These are phyloP conservation scores for Aspergillus avenaceus DNA, from an alignment of 495 filamentous ascomycete genomes.

Conservation along the genomic window DNA sequence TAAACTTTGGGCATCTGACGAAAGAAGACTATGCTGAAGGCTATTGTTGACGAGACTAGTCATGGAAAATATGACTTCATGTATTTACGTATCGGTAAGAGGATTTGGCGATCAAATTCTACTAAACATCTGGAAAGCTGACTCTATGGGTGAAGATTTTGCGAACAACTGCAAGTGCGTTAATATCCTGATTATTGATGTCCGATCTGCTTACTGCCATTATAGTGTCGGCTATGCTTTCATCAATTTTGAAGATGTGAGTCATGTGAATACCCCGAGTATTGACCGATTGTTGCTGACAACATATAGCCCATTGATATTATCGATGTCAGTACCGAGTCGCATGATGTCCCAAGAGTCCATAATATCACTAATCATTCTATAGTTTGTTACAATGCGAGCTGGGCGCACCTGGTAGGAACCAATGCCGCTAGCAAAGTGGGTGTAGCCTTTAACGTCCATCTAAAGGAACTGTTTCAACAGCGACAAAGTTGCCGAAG, in stretches of 20 bases:
- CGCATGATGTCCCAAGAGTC: not conserved
- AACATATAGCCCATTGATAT: conserved; percentile 62
- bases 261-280: conserved; percentile 16
- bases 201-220: conserved; percentile 20
- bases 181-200: not conserved
- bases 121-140: not conserved
- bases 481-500: conserved; percentile 79
- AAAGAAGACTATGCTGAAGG: conserved; percentile 59
- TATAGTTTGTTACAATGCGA: conserved; percentile 70
- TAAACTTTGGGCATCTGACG: conserved; percentile 1
- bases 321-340: conserved; percentile 51
- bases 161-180: conserved; percentile 84
- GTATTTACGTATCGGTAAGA: conserved; percentile 82
- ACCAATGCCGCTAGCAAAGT: not conserved
- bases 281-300: conserved; percentile 13
- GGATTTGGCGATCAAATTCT: conserved; percentile 59
- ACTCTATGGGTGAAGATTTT: conserved; percentile 55
- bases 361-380: conserved; percentile 17
- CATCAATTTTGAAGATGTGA: conserved; percentile 86
- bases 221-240: conserved; percentile 94
- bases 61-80: conserved; percentile 87
- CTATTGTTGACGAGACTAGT: conserved; percentile 73
- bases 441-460: conserved; percentile 6
- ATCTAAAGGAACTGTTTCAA: conserved; percentile 68
- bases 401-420: conserved; percentile 67